Percentiles rank a stretch among this genome's conserved stretches.
phyloP scores from a whole-genome alignment of 2,329 filamentous ascomycete species.

The Colletotrichum sp. region DNA sequence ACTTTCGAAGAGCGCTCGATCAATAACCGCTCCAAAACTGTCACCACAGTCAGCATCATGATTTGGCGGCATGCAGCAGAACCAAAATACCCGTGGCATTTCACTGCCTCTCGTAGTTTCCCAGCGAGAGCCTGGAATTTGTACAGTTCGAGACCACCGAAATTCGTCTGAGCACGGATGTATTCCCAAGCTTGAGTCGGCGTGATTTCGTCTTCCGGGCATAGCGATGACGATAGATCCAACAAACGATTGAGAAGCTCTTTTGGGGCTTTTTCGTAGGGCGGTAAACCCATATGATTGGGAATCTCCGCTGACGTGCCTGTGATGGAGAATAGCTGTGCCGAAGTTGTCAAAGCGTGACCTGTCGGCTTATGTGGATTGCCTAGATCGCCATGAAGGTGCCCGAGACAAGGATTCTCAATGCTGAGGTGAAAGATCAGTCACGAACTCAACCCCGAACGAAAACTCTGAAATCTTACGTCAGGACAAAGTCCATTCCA shows the following conservation, averaged over 20 bases:
- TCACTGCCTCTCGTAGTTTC: conserved; percentile 32
- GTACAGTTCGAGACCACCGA: conserved; percentile 31
- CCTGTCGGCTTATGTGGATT: conserved; percentile 29
- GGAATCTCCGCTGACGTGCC: not conserved
- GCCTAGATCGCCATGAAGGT: conserved; percentile 28
- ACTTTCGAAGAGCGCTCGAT: not conserved
- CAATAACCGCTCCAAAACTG: conserved; percentile 12
- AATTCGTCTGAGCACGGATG: conserved; percentile 35
- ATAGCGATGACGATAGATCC: conserved; percentile 26
- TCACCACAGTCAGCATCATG: not conserved
- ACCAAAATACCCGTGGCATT: conserved; percentile 38
- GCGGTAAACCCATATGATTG: not conserved
- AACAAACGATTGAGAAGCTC: conserved; percentile 28
- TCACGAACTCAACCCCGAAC: not conserved
- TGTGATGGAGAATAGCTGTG: conserved; percentile 20
- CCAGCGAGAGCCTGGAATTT: conserved; percentile 30
- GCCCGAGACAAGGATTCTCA: conserved; percentile 31
- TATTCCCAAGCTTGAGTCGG: conserved; percentile 43
- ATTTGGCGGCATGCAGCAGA: not conserved
- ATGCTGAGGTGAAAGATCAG: conserved; percentile 22
- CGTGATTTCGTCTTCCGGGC: conserved; percentile 39
- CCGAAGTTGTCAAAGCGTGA: conserved; percentile 30
- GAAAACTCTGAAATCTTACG: conserved; percentile 21
- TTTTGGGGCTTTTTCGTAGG: conserved; percentile 19
- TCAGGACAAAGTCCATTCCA: conserved; percentile 39